Evolutionary conservation across 441 rosid species (phyloP).

Genomic region (Gossypium davidsonii): DNA sequence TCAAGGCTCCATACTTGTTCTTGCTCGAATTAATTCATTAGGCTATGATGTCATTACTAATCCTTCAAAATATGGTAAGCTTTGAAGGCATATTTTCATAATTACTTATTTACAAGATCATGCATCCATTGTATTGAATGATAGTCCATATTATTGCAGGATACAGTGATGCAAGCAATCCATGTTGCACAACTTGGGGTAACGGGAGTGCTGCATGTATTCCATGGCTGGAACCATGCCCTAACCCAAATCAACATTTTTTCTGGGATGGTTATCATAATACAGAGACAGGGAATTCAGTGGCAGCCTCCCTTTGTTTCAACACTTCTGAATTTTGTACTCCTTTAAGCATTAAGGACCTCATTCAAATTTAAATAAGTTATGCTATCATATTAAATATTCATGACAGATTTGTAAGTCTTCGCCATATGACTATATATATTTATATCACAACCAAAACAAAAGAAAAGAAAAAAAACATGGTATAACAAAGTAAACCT

Average conservation of each 20-base stretch:
- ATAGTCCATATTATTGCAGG: slow-evolving; percentile 18
- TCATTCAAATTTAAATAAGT: neutral
- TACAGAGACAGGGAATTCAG: slow-evolving; percentile 24
- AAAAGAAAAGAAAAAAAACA: neutral
- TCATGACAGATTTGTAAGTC: neutral
- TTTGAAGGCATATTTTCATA: neutral
- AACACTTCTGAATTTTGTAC: slow-evolving; percentile 6
- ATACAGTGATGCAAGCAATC: slow-evolving; percentile 27
- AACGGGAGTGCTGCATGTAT: slow-evolving; percentile 44
- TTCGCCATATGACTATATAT: neutral
- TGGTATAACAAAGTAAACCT: neutral
- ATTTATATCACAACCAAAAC: neutral
- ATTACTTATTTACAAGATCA: neutral
- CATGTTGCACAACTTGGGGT: slow-evolving; percentile 41
- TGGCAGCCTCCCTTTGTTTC: slow-evolving; percentile 14
- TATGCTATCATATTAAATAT: no score
- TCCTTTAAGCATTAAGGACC: slow-evolving; percentile 12
- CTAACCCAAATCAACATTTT: slow-evolving; percentile 17
- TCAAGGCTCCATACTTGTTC: slow-evolving; percentile 25
- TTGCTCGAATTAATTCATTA: slow-evolving; percentile 24
- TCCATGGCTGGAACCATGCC: slow-evolving; percentile 29
- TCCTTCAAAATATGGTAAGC: slow-evolving; percentile 36
- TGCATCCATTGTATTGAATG: neutral
- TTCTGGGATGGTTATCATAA: slow-evolving; percentile 46
- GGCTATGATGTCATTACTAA: slow-evolving; percentile 31